Evolutionary conservation across 2,329 filamentous ascomycete species (phyloP).

Genomic region (Lachnellula occidentalis): DNA sequence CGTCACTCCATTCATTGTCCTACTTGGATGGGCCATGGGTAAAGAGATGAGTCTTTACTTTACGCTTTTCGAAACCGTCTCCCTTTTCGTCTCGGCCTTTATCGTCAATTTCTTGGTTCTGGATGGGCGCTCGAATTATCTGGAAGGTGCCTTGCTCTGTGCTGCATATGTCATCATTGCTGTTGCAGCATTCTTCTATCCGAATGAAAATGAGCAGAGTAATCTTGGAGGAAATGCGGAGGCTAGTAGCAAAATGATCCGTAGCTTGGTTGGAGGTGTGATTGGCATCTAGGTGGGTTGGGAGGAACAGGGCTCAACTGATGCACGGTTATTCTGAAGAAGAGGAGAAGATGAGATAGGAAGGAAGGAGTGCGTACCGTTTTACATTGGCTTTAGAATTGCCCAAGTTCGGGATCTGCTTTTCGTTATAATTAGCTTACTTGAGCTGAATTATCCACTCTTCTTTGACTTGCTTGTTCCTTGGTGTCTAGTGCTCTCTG

Average conservation of each 20-base stretch:
- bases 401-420: too few relatives aligned
- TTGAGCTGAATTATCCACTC: too few relatives aligned
- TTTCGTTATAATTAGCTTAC: too few relatives aligned
- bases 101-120: conserved; percentile 85
- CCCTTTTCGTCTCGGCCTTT: conserved; percentile 75
- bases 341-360: too few relatives aligned
- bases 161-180: conserved; percentile 64
- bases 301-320: too few relatives aligned
- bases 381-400: too few relatives aligned
- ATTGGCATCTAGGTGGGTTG: not conserved
- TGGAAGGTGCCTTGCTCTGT: conserved; percentile 68
- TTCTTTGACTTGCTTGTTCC: too few relatives aligned
- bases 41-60: conserved; percentile 77
- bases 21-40: conserved; percentile 64
- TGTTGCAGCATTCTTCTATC: conserved; percentile 63
- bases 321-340: too few relatives aligned
- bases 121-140: conserved; percentile 80
- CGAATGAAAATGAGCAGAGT: conserved; percentile 44
- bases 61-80: conserved; percentile 82
- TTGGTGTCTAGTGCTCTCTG: too few relatives aligned
- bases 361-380: too few relatives aligned
- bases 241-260: conserved; percentile 20
- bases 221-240: conserved; percentile 29
- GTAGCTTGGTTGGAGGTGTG: conserved; percentile 9
- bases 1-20: conserved; percentile 63